Evolutionary conservation across 106 monocot genomes (phyloP).

Genomic region (Ottelia alismoides): DNA sequence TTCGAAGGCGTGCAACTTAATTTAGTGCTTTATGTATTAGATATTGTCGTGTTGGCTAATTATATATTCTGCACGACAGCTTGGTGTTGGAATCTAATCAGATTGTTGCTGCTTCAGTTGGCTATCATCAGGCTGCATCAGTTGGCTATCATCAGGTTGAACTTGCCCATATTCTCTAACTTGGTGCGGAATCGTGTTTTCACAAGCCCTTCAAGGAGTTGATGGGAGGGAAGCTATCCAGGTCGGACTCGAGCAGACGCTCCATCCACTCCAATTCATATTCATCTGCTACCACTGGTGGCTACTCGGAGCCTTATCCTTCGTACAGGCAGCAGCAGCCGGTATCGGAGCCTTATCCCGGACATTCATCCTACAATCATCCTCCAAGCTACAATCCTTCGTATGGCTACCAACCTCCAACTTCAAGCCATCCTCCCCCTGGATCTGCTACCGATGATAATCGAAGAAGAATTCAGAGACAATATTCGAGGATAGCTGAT

Average conservation of each 20-base stretch:
- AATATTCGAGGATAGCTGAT: slow-evolving; percentile 73
- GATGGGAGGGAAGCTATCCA: slow-evolving; percentile 12
- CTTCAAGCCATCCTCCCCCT: neutral
- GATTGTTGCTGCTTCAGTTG: too few species aligned
- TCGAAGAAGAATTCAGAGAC: slow-evolving; percentile 34
- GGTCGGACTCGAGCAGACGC: slow-evolving; percentile 2
- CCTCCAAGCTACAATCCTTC: neutral
- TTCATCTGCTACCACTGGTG: neutral
- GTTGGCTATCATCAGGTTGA: too few species aligned
- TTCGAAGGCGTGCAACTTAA: too few species aligned
- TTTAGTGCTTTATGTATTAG: too few species aligned
- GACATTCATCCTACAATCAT: neutral
- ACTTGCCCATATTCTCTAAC: too few species aligned
- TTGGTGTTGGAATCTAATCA: too few species aligned
- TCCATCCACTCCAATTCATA: neutral
- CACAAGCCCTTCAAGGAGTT: too few species aligned
- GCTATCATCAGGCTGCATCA: too few species aligned
- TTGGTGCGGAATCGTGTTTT: too few species aligned
- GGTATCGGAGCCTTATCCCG: neutral
- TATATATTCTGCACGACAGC: too few species aligned
- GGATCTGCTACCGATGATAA: slow-evolving; percentile 1
- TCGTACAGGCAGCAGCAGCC: too few species aligned
- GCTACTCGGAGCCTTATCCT: neutral
- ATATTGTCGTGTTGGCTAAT: too few species aligned
- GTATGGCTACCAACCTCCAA: neutral